Evolutionary conservation across 768 basidiomycete species (phyloP).

Genomic region (Pholiota molesta): DNA sequence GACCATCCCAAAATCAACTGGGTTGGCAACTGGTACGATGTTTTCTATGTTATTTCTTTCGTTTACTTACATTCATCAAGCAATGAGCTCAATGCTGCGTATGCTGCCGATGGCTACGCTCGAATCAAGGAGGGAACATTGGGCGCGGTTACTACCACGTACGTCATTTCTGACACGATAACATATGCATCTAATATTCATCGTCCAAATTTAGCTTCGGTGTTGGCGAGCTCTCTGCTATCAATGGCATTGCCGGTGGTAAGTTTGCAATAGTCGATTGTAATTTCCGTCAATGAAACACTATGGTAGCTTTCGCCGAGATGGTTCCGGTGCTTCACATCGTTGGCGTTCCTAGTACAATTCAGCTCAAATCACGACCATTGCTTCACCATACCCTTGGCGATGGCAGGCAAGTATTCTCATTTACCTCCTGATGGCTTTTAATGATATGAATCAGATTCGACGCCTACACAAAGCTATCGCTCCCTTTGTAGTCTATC

Average conservation of each 20-base stretch:
- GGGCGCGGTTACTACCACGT: slow-evolving; percentile 82
- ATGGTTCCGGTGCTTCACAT: slow-evolving; percentile 91
- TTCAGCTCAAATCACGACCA: slow-evolving; percentile 69
- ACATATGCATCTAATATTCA: not conserved
- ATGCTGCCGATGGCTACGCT: slow-evolving; percentile 94
- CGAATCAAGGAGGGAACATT: slow-evolving; percentile 77
- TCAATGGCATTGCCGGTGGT: slow-evolving; percentile 84
- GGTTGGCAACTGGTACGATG: slow-evolving; percentile 79
- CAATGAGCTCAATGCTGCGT: slow-evolving; percentile 85
- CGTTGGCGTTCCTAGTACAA: slow-evolving; percentile 79
- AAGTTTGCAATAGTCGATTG: slow-evolving; percentile 13
- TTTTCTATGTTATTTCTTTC: slow-evolving; percentile 40
- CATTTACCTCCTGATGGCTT: not conserved
- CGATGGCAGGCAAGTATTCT: slow-evolving; percentile 59
- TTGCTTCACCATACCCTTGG: slow-evolving; percentile 90
- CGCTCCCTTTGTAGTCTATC: slow-evolving; percentile 72
- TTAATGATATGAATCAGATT: slow-evolving; percentile 46
- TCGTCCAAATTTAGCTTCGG: slow-evolving; percentile 60
- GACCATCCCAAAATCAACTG: slow-evolving; percentile 78
- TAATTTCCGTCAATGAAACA: not conserved
- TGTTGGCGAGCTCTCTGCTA: slow-evolving; percentile 91
- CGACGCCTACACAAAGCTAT: slow-evolving; percentile 79
- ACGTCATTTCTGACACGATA: slow-evolving; percentile 16
- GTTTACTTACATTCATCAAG: slow-evolving; percentile 33
- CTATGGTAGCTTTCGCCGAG: slow-evolving; percentile 69